Conservation (phyloP, 1,284 basidiomycete genomes). For the Leccinum insigne region DNA sequence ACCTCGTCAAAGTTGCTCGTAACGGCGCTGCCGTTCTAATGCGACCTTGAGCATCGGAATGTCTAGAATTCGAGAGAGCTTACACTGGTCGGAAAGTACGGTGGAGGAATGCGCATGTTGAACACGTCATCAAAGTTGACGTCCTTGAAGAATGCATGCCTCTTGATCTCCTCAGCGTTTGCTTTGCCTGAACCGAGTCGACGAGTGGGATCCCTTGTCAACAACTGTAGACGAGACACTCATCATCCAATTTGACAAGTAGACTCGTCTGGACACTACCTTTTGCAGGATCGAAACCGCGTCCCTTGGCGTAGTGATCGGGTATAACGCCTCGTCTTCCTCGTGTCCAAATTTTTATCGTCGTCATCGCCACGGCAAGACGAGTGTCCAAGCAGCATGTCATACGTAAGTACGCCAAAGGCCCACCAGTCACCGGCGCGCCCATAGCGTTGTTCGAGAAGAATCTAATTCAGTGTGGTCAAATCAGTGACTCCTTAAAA, state of each 20-base stretch:
- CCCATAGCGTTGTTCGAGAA: slow-evolving; percentile 97
- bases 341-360: slow-evolving; percentile 99
- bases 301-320: slow-evolving; percentile 99
- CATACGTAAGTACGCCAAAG: slow-evolving; percentile 97
- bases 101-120: slow-evolving; percentile 95
- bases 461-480: slow-evolving; percentile 60
- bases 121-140: slow-evolving; percentile 96
- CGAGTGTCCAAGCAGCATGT: slow-evolving; percentile 98
- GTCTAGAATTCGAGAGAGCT: slow-evolving; percentile 33
- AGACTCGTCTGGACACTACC: slow-evolving; percentile 40
- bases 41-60: slow-evolving; percentile 7
- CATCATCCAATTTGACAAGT: slow-evolving; percentile 8
- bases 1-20: slow-evolving; percentile 94
- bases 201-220: slow-evolving; percentile 91
- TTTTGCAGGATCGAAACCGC: slow-evolving; percentile 96
- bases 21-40: slow-evolving; percentile 76
- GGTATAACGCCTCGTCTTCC: slow-evolving; percentile 98
- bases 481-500: background rate
- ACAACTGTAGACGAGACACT: slow-evolving; percentile 53
- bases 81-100: slow-evolving; percentile 97
- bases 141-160: slow-evolving; percentile 98
- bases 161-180: slow-evolving; percentile 98
- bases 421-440: slow-evolving; percentile 99
- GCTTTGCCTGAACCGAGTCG: slow-evolving; percentile 94
- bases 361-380: slow-evolving; percentile 99